Evolutionary conservation across 495 filamentous ascomycete genomes (phyloP).

Genomic region (Lophiostoma macrostomum): DNA sequence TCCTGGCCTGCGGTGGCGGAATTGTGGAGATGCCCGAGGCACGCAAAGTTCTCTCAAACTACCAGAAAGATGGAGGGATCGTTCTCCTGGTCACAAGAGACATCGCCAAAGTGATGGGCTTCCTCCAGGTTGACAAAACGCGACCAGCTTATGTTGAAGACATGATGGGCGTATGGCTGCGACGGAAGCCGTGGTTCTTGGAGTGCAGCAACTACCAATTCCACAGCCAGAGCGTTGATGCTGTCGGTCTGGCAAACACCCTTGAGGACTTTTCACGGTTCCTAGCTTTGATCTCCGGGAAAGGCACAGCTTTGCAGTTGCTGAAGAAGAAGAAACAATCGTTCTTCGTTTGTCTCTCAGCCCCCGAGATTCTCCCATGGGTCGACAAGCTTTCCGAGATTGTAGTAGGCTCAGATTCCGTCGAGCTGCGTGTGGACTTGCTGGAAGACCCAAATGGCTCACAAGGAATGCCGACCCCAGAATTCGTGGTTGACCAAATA

Average conservation of each 20-base stretch:
- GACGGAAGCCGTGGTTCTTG: conserved; percentile 86
- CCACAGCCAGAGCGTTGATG: conserved; percentile 67
- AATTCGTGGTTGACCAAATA: conserved; percentile 79
- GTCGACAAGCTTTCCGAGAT: conserved; percentile 65
- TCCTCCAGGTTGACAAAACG: conserved; percentile 83
- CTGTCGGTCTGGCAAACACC: conserved; percentile 58
- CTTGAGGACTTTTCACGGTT: conserved; percentile 80
- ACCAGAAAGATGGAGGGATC: conserved; percentile 77
- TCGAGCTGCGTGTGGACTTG: conserved; percentile 91
- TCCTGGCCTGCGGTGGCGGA: conserved; percentile 93
- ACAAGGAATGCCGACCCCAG: conserved; percentile 59
- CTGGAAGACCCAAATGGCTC: conserved; percentile 66
- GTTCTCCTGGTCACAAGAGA: conserved; percentile 87
- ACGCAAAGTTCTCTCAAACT: conserved; percentile 68
- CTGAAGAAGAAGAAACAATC: conserved; percentile 71
- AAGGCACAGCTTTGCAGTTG: conserved; percentile 57
- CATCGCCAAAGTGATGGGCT: conserved; percentile 84
- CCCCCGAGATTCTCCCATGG: conserved; percentile 65
- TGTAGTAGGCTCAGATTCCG: conserved; percentile 83
- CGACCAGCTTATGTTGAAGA: conserved; percentile 92
- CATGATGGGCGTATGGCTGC: conserved; percentile 87
- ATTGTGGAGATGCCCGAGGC: conserved; percentile 86
- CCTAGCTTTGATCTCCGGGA: conserved; percentile 68
- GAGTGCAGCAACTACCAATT: conserved; percentile 96
- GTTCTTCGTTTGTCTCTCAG: conserved; percentile 90